phyloP scores from a whole-genome alignment of 192 early-diverging fungal genomes.

The Mortierella antarctica region DNA sequence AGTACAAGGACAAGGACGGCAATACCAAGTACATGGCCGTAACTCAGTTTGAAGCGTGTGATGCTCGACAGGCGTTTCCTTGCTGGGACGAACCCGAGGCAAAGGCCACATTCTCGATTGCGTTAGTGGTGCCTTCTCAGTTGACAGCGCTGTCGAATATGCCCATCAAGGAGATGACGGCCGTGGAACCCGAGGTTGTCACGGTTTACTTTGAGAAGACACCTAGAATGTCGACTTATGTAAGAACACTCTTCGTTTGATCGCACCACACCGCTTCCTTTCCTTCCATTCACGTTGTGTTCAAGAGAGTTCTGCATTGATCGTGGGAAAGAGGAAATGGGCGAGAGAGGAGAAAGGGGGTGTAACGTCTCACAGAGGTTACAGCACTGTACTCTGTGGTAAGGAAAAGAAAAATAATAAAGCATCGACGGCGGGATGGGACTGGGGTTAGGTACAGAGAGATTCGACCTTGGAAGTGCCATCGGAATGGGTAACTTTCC shows the following conservation, averaged over 20 bases:
- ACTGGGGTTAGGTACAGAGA: too few relatives aligned
- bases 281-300: not conserved
- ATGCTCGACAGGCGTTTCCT: slow-evolving; percentile 76
- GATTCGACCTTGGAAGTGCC: too few relatives aligned
- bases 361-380: too few relatives aligned
- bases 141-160: slow-evolving; percentile 83
- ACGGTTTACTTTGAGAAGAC: slow-evolving; percentile 76
- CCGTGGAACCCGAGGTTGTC: slow-evolving; percentile 61
- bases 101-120: slow-evolving; percentile 83
- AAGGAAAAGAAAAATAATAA: not conserved
- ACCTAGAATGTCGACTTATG: slow-evolving; percentile 87
- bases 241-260: slow-evolving; percentile 43
- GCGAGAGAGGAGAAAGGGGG: not conserved
- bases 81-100: slow-evolving; percentile 84
- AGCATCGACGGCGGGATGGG: not conserved
- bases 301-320: not conserved
- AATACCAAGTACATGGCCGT: slow-evolving; percentile 67
- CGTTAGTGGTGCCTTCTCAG: slow-evolving; percentile 65
- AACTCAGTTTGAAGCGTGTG: slow-evolving; percentile 86
- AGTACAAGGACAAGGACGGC: slow-evolving; percentile 68
- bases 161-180: slow-evolving; percentile 63
- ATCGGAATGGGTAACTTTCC: too few relatives aligned
- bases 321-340: not conserved
- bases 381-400: too few relatives aligned
- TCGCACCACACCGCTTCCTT: not conserved